phyloP scores from a whole-genome alignment of 1,139 yeast genomes.

The Magnusiomyces magnusii region DNA sequence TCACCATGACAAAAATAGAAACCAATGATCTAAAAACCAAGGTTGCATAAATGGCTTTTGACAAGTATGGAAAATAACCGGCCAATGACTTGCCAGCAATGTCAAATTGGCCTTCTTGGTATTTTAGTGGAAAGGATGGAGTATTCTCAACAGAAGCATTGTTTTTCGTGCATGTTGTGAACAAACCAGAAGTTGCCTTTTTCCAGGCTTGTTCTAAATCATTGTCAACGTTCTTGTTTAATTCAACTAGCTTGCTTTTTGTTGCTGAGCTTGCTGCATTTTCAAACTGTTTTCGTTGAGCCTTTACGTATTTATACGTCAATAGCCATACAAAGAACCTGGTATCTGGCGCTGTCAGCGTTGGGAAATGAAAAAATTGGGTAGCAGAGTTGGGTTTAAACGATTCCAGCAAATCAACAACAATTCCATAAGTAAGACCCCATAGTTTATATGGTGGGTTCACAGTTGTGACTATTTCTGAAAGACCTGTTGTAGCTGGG shows the following conservation, averaged over 20 bases:
- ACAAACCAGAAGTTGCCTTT: neutral
- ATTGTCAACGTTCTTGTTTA: neutral
- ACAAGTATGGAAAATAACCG: conserved; percentile 13
- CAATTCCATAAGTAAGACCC: conserved; percentile 35
- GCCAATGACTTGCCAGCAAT: conserved; percentile 14
- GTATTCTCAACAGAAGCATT: too few relatives aligned
- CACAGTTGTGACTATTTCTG: neutral
- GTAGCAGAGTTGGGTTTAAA: conserved; percentile 22
- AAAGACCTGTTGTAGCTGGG: neutral
- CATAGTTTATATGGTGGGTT: conserved; percentile 31
- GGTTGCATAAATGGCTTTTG: conserved; percentile 10
- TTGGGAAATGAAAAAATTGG: conserved; percentile 18
- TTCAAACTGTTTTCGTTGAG: conserved; percentile 3
- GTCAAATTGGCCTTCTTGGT: conserved; percentile 15
- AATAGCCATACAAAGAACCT: conserved; percentile 14
- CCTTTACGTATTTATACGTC: conserved; percentile 9
- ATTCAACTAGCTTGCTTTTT: neutral
- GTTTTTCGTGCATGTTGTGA: too few relatives aligned
- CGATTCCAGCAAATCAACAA: conserved; percentile 31
- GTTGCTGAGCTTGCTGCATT: neutral
- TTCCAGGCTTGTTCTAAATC: neutral
- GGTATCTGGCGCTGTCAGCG: conserved; percentile 21
- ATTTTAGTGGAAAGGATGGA: too few relatives aligned
- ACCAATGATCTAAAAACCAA: conserved; percentile 6
- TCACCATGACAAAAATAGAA: neutral